Evolutionary conservation across 352 stramenopile genomes (phyloP).

Genomic region (Thraustochytrium sp.): DNA sequence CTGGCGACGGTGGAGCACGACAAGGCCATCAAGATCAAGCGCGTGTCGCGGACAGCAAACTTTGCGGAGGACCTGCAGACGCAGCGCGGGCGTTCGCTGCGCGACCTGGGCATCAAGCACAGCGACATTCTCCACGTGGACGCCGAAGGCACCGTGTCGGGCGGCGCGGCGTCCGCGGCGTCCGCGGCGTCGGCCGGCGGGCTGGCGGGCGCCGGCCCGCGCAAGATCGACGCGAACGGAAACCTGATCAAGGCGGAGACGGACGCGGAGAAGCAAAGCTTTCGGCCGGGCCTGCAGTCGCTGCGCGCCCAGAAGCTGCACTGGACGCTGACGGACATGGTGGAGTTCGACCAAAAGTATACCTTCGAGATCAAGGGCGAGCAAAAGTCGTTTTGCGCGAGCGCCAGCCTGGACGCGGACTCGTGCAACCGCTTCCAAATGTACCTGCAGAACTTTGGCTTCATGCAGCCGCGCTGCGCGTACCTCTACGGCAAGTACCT

Average conservation of each 20-base stretch:
- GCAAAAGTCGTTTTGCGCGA: slow-evolving; percentile 37
- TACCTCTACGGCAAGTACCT: slow-evolving; percentile 36
- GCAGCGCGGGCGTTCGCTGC: not conserved
- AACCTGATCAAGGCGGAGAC: slow-evolving; percentile 16
- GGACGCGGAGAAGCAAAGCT: not conserved
- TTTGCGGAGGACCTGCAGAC: not conserved
- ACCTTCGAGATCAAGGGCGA: slow-evolving; percentile 42
- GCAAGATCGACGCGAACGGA: not conserved
- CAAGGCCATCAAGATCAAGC: slow-evolving; percentile 1
- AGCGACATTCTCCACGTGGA: slow-evolving; percentile 34
- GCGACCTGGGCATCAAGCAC: slow-evolving; percentile 36
- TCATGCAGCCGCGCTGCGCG: not conserved
- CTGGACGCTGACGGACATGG: slow-evolving; percentile 41
- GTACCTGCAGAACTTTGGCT: slow-evolving; percentile 41
- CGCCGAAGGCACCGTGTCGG: not conserved
- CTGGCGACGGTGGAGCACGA: slow-evolving; percentile 32
- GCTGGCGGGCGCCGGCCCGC: not conserved
- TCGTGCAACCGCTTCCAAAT: slow-evolving; percentile 38
- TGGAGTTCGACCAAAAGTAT: slow-evolving; percentile 40
- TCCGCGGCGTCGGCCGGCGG: not conserved
- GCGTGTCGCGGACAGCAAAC: not conserved
- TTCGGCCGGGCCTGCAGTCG: slow-evolving; percentile 18
- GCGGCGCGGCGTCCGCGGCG: not conserved
- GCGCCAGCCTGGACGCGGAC: slow-evolving; percentile 20
- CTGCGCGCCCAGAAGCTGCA: slow-evolving; percentile 27